Evolutionary conservation across 176 grass and related monocot genomes (phyloP).

Genomic region (Eragrostis nindensis): DNA sequence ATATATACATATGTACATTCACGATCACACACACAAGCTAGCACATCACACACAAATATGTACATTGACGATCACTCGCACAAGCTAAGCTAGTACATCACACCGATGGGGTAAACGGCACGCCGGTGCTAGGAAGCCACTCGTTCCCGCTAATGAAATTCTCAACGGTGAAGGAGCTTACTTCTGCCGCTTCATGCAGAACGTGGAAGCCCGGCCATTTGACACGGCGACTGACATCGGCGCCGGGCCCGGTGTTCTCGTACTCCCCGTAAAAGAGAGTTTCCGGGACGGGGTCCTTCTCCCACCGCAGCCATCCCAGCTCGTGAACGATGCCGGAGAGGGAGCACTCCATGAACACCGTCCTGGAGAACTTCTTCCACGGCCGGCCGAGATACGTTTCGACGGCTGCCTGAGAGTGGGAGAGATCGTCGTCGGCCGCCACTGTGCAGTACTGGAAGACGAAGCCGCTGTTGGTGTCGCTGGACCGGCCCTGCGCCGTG

Average conservation of each 20-base stretch:
- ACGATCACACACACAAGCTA: too few species aligned
- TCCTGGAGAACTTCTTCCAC: constrained; percentile 1
- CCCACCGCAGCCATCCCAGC: constrained; percentile 37
- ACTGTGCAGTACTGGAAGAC: constrained; percentile 46
- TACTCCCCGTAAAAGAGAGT: constrained; percentile 39
- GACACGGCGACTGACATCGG: background rate
- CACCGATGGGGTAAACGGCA: background rate
- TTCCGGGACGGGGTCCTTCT: background rate
- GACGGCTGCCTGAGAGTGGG: background rate
- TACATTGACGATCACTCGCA: too few species aligned
- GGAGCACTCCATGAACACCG: constrained; percentile 15
- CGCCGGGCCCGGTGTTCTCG: constrained; percentile 7
- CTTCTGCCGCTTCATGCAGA: background rate
- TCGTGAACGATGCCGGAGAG: constrained; percentile 6
- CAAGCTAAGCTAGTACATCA: too few species aligned
- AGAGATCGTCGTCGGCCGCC: constrained; percentile 20
- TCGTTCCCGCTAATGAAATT: constrained; percentile 24
- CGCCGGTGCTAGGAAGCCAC: constrained; percentile 23
- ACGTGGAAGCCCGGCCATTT: constrained; percentile 27
- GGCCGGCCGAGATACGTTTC: constrained; percentile 53
- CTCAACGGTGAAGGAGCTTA: background rate
- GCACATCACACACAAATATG: too few species aligned
- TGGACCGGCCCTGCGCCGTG: constrained; percentile 32
- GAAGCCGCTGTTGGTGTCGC: constrained; percentile 12
- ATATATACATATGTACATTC: too few species aligned